A percentile compares a stretch with the other conserved stretches of the same genome.
Evolutionary conservation across 2,329 filamentous ascomycete species (phyloP).

Genomic region (Emmonsiellopsis sp.): DNA sequence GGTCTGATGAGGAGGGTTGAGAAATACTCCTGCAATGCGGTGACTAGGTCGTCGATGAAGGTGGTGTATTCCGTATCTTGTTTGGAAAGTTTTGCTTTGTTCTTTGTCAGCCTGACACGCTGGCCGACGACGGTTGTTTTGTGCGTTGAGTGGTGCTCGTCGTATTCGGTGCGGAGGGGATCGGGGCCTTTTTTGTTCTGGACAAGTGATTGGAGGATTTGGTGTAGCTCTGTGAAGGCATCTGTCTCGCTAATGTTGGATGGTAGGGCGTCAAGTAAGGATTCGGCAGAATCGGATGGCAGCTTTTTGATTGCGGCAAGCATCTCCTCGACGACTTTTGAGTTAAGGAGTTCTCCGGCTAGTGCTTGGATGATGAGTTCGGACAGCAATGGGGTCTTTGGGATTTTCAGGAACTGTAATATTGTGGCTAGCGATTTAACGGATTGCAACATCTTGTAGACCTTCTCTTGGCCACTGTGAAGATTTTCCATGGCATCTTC

Average conservation of each 20-base stretch:
- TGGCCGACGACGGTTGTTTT: conserved; percentile 52
- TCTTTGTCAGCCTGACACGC: conserved; percentile 50
- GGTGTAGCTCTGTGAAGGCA: conserved; percentile 26
- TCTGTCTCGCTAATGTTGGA: conserved; percentile 28
- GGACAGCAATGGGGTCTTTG: conserved; percentile 24
- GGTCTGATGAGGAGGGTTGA: conserved; percentile 39
- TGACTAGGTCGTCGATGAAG: conserved; percentile 41
- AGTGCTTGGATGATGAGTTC: conserved; percentile 34
- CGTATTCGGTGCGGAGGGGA: conserved; percentile 64
- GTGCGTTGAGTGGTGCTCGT: conserved; percentile 51
- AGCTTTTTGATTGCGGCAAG: conserved; percentile 44
- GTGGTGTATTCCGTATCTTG: conserved; percentile 48
- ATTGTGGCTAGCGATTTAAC: conserved; percentile 21
- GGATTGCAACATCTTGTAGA: conserved; percentile 29
- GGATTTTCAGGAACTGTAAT: conserved; percentile 20
- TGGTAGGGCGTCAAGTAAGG: conserved; percentile 32
- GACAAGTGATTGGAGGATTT: conserved; percentile 41
- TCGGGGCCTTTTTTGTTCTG: conserved; percentile 38
- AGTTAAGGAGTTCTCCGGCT: conserved; percentile 44
- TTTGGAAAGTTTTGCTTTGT: conserved; percentile 45
- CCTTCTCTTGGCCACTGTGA: conserved; percentile 27
- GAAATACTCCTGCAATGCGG: conserved; percentile 39
- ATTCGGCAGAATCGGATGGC: conserved; percentile 40
- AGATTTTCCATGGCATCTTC: conserved; percentile 32
- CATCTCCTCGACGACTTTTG: conserved; percentile 43